Percentiles rank a stretch among this genome's conserved stretches.
phyloP scores from a whole-genome alignment of 805 yeast species.

The Starmerella geochares region DNA sequence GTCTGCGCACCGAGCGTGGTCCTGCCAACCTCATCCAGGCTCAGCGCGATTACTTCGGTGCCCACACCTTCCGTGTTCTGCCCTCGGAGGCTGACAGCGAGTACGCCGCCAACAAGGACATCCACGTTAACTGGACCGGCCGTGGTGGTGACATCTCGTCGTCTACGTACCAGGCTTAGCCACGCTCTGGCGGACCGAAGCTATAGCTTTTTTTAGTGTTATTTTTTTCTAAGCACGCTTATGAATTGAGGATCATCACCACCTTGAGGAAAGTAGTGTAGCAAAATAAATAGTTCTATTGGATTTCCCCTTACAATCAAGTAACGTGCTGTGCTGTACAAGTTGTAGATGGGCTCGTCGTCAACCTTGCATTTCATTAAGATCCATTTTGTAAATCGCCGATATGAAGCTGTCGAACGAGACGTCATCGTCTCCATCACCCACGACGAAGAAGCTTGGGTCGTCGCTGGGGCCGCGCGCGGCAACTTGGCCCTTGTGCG shows the following conservation, averaged over 20 bases:
- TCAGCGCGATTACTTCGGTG: constrained; percentile 99
- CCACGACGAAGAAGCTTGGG: constrained; percentile 10
- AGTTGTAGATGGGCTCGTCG: no score
- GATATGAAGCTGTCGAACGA: constrained; percentile 19
- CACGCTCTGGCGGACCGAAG: constrained; percentile 1
- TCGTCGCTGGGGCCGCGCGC: not conserved
- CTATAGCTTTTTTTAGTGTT: not conserved
- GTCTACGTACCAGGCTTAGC: constrained; percentile 79
- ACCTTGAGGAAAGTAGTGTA: no score
- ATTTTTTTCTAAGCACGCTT: no score
- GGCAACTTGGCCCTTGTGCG: constrained; percentile 45
- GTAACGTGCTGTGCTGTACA: no score
- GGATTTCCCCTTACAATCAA: no score
- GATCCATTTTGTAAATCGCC: constrained; percentile 22
- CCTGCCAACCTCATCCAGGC: constrained; percentile 99
- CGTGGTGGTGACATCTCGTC: constrained; percentile 97
- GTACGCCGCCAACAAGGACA: constrained; percentile 69
- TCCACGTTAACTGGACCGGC: constrained; percentile 99
- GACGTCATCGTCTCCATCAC: constrained; percentile 12
- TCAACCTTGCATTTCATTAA: not conserved
- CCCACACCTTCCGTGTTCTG: constrained; percentile 94
- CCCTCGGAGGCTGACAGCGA: constrained; percentile 70
- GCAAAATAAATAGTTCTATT: not conserved
- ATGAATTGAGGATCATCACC: no score
- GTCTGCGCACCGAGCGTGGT: constrained; percentile 88